Conservation (phyloP, 768 basidiomycete species). For the Suillus paluster region DNA sequence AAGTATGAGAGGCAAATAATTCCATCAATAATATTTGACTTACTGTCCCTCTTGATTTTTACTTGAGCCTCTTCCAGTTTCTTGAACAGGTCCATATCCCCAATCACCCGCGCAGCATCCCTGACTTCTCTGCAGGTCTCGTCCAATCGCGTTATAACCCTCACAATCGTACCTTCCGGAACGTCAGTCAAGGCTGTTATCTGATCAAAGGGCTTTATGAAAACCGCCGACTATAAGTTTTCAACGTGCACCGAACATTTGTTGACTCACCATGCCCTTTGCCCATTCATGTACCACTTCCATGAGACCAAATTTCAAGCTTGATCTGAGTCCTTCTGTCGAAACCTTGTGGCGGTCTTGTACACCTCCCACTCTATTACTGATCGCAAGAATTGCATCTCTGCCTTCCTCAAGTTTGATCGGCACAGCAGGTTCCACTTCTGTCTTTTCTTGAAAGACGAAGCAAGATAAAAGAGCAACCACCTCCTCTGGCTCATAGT, state of each 20-base stretch:
- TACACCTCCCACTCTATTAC: constrained; percentile 76
- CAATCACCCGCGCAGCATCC: constrained; percentile 96
- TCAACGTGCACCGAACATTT: neutral
- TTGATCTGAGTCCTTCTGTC: constrained; percentile 75
- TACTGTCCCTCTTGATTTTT: constrained; percentile 95
- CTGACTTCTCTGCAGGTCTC: constrained; percentile 97
- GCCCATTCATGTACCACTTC: constrained; percentile 99
- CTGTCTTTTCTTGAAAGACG: constrained; percentile 98
- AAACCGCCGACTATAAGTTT: neutral
- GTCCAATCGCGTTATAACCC: constrained; percentile 93
- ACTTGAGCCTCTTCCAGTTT: constrained; percentile 97
- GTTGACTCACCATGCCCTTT: constrained; percentile 84
- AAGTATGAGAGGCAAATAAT: constrained; percentile 4
- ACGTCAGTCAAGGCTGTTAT: constrained; percentile 93
- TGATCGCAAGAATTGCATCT: constrained; percentile 76
- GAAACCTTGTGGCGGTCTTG: constrained; percentile 83
- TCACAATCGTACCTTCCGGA: constrained; percentile 95
- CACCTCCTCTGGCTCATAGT: constrained; percentile 93
- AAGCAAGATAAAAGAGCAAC: constrained; percentile 96
- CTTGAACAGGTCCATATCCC: constrained; percentile 92
- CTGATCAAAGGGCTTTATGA: constrained; percentile 91
- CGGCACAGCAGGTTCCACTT: constrained; percentile 82
- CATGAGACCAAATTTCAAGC: constrained; percentile 87
- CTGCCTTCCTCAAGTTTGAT: constrained; percentile 81
- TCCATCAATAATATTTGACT: constrained; percentile 39